Percentiles rank a stretch among this genome's conserved stretches.
These are phyloP conservation scores for Alternaria gansuensis DNA, from an alignment of 2,329 filamentous ascomycete genomes.

Conservation along the genomic window DNA sequence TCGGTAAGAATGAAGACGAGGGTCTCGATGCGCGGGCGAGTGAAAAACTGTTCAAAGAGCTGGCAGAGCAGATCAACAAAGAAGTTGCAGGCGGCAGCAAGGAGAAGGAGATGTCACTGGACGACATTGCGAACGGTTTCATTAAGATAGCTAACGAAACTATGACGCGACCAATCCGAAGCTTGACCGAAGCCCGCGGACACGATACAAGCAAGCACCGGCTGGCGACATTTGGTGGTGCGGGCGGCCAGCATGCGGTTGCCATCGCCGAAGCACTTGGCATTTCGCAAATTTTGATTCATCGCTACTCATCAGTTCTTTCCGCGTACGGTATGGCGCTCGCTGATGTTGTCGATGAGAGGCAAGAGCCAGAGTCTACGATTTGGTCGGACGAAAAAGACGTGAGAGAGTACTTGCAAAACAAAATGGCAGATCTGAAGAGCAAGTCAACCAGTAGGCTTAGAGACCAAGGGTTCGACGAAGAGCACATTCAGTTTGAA, in stretches of 20 bases:
- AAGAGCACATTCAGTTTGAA: conserved; percentile 80
- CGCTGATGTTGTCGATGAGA: conserved; percentile 90
- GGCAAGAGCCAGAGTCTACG: conserved; percentile 77
- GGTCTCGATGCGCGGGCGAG: conserved; percentile 80
- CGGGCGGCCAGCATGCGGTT: conserved; percentile 91
- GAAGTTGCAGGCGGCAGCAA: conserved; percentile 71
- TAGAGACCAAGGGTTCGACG: conserved; percentile 79
- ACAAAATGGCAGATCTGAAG: conserved; percentile 81
- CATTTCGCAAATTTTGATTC: conserved; percentile 84
- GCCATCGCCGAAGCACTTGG: conserved; percentile 86
- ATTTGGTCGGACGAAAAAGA: conserved; percentile 67
- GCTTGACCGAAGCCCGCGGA: conserved; percentile 89
- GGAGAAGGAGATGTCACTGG: conserved; percentile 72
- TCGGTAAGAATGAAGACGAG: conserved; percentile 87
- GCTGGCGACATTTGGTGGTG: conserved; percentile 91
- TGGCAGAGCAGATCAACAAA: conserved; percentile 79
- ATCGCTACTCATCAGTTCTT: conserved; percentile 86
- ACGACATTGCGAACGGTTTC: conserved; percentile 90
- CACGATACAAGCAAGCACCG: conserved; percentile 90
- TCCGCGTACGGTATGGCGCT: conserved; percentile 94
- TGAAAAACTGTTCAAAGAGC: conserved; percentile 75
- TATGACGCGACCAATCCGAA: conserved; percentile 90
- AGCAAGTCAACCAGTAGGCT: conserved; percentile 74
- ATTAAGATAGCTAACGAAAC: conserved; percentile 89
- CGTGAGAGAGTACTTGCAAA: conserved; percentile 69